Conservation (phyloP, 257 asterid genomes). For the Handroanthus guayacan region DNA sequence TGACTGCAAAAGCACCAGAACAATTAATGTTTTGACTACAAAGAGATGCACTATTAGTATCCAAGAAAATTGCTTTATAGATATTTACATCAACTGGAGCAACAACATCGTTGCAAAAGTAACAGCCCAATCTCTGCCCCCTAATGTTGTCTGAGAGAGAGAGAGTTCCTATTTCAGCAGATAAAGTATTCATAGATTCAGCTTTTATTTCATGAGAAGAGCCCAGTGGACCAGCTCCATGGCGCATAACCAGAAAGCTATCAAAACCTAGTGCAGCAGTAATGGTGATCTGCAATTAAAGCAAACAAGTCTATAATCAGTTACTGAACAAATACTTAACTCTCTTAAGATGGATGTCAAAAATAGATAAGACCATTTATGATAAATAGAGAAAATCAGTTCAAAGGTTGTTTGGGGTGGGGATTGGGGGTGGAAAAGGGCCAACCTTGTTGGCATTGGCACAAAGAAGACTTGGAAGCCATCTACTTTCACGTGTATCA, state of each 20-base stretch:
- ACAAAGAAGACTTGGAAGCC: conserved; percentile 94
- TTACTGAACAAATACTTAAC: background rate
- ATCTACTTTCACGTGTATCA: conserved; percentile 97
- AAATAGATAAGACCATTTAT: conserved; percentile 11
- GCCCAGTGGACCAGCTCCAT: conserved; percentile 83
- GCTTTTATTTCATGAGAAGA: conserved; percentile 44
- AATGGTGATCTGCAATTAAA: conserved; percentile 67
- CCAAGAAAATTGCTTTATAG: conserved; percentile 5
- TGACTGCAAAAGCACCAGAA: conserved; percentile 61
- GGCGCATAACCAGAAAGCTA: conserved; percentile 97
- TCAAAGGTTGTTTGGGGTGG: background rate
- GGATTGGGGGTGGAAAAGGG: conserved; percentile 1
- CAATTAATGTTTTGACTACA: conserved; percentile 13
- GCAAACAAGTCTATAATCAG: conserved; percentile 27
- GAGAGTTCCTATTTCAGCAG: conserved; percentile 49
- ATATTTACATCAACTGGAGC: conserved; percentile 91
- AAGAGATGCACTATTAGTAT: conserved; percentile 10
- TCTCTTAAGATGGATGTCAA: conserved; percentile 12
- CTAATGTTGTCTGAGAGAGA: conserved; percentile 42
- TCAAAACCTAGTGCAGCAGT: conserved; percentile 97
- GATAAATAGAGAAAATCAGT: too few species aligned
- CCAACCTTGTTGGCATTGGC: conserved; percentile 88
- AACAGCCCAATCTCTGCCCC: conserved; percentile 82
- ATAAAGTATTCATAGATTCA: conserved; percentile 43
- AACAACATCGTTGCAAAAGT: conserved; percentile 95